phyloP scores from a whole-genome alignment of 306 rosid species.

The Glycyrrhiza uralensis region DNA sequence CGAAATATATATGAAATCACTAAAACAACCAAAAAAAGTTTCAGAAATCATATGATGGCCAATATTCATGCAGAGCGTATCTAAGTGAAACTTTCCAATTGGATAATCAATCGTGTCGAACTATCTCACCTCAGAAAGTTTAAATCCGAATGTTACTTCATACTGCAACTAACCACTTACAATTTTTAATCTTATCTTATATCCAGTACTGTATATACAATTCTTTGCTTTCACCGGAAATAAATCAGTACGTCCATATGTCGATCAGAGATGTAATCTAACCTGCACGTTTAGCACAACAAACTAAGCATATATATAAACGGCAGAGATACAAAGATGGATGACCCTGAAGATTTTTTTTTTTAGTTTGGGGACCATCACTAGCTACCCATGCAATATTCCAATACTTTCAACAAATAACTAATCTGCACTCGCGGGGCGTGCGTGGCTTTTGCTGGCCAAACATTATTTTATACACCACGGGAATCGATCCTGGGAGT shows the following conservation, averaged over 20 bases:
- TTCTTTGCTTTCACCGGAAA: background rate
- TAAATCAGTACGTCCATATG: no score
- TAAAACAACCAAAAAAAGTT: no score
- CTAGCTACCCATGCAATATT: no score
- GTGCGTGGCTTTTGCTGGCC: no score
- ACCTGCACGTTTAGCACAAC: background rate
- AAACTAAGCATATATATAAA: background rate
- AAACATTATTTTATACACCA: no score
- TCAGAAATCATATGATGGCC: background rate
- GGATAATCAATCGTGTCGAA: background rate
- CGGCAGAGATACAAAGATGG: background rate
- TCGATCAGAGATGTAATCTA: constrained; percentile 4
- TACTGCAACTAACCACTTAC: background rate
- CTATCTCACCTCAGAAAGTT: background rate
- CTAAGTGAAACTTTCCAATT: background rate
- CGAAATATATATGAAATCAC: no score
- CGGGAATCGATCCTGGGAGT: no score
- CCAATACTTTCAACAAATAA: no score
- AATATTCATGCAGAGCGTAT: background rate
- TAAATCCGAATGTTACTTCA: background rate
- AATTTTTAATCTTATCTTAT: background rate
- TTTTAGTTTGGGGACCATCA: no score
- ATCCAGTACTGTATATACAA: background rate
- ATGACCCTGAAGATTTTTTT: background rate
- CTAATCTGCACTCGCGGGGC: no score